These are phyloP conservation scores for Leccinum fibrillosum DNA, from an alignment of 768 basidiomycete species.

Conservation along the genomic window DNA sequence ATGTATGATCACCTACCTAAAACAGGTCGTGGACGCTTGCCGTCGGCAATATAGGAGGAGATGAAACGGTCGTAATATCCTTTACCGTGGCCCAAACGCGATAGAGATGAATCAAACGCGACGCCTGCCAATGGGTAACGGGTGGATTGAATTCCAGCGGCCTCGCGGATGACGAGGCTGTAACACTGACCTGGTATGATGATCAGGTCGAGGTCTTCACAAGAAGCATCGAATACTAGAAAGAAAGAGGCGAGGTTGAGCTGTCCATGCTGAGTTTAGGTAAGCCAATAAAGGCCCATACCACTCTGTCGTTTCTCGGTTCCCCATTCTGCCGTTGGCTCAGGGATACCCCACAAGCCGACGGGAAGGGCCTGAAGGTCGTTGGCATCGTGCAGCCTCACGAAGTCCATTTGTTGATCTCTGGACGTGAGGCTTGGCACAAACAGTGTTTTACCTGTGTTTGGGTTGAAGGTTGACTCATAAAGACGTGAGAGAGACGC, in stretches of 20 bases:
- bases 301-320: slow-evolving; percentile 48
- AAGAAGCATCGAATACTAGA: slow-evolving; percentile 31
- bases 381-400: slow-evolving; percentile 54
- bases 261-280: not conserved
- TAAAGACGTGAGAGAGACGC: not conserved
- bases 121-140: slow-evolving; percentile 45
- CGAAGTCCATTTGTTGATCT: slow-evolving; percentile 57
- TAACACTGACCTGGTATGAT: slow-evolving; percentile 57
- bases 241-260: slow-evolving; percentile 9
- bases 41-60: slow-evolving; percentile 43
- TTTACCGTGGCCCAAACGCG: slow-evolving; percentile 78
- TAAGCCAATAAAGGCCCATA: slow-evolving; percentile 31
- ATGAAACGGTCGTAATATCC: slow-evolving; percentile 82
- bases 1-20: slow-evolving; percentile 46
- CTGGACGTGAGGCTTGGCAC: slow-evolving; percentile 60
- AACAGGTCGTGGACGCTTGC: slow-evolving; percentile 46
- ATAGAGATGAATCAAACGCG: slow-evolving; percentile 66
- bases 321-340: slow-evolving; percentile 49
- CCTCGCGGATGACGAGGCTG: slow-evolving; percentile 9
- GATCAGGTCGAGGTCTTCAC: slow-evolving; percentile 56
- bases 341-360: slow-evolving; percentile 75
- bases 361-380: slow-evolving; percentile 57
- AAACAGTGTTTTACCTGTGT: slow-evolving; percentile 60
- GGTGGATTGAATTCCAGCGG: slow-evolving; percentile 1
- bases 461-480: not conserved